Conservation (phyloP, 805 yeast genomes). For the Wickerhamia fluorescens region DNA sequence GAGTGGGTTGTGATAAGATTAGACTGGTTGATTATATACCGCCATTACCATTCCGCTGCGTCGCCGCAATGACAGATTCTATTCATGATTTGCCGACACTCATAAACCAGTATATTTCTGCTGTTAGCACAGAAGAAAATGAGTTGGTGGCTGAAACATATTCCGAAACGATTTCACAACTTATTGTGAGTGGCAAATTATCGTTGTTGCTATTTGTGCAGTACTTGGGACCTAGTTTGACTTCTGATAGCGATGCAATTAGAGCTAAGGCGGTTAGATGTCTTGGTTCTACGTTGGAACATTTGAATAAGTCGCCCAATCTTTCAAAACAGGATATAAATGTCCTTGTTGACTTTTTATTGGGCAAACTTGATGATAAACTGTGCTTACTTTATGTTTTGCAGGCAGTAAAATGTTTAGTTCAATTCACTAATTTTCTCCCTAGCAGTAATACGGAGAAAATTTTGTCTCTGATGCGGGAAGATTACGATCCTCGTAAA, state of each 20-base stretch:
- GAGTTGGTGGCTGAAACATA: slow-evolving; percentile 8
- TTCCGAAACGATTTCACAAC: slow-evolving; percentile 16
- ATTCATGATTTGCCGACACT: slow-evolving; percentile 16
- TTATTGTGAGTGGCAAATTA: slow-evolving; percentile 15
- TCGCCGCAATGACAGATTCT: too few species aligned
- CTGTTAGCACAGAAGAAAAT: slow-evolving; percentile 19
- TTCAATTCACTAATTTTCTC: slow-evolving; percentile 43
- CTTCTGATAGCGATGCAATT: slow-evolving; percentile 48
- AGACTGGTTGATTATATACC: too few species aligned
- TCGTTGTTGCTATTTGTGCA: slow-evolving; percentile 49
- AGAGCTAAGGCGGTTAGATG: slow-evolving; percentile 43
- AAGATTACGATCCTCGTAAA: slow-evolving; percentile 46
- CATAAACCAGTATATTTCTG: slow-evolving; percentile 32
- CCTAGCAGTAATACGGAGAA: slow-evolving; percentile 12
- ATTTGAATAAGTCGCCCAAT: slow-evolving; percentile 12
- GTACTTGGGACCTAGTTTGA: slow-evolving; percentile 52
- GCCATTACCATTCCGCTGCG: too few species aligned
- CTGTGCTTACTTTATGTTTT: slow-evolving; percentile 46
- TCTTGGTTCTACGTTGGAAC: slow-evolving; percentile 28
- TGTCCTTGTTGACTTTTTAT: slow-evolving; percentile 50
- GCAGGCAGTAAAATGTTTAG: slow-evolving; percentile 46
- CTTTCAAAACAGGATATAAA: slow-evolving; percentile 40
- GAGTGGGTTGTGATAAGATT: too few species aligned
- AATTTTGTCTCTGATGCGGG: slow-evolving; percentile 4
- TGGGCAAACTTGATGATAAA: slow-evolving; percentile 63